Evolutionary conservation across 1,139 yeast species (phyloP).

Genomic region (Scheffersomyces titani): DNA sequence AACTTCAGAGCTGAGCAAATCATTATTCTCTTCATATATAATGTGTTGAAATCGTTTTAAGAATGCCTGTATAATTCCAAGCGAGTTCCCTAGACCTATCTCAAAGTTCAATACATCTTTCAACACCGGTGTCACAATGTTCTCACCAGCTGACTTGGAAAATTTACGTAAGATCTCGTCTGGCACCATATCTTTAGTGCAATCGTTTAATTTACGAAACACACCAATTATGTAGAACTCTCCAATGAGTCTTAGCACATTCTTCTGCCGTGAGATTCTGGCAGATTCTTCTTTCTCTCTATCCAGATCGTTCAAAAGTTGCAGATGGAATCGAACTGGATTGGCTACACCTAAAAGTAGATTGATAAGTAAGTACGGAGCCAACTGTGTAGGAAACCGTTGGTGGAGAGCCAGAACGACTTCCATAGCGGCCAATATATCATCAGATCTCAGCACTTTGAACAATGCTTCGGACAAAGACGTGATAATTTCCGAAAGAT

Average conservation of each 20-base stretch:
- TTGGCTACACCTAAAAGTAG: slow-evolving; percentile 47
- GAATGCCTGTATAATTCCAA: slow-evolving; percentile 50
- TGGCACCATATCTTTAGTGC: slow-evolving; percentile 26
- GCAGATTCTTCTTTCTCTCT: slow-evolving; percentile 47
- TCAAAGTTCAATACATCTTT: slow-evolving; percentile 57
- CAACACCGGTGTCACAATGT: slow-evolving; percentile 50
- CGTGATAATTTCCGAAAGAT: slow-evolving; percentile 67
- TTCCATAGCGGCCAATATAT: slow-evolving; percentile 64
- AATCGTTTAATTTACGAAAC: slow-evolving; percentile 43
- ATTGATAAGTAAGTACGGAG: slow-evolving; percentile 51
- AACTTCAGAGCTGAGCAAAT: slow-evolving; percentile 11
- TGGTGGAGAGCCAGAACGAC: slow-evolving; percentile 77
- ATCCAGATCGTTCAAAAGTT: slow-evolving; percentile 13
- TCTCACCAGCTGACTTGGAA: slow-evolving; percentile 24
- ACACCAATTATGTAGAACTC: slow-evolving; percentile 70
- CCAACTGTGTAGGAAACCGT: slow-evolving; percentile 58
- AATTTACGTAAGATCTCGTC: slow-evolving; percentile 19
- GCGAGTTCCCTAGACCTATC: slow-evolving; percentile 46
- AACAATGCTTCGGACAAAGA: slow-evolving; percentile 66
- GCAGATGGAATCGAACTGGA: slow-evolving; percentile 23
- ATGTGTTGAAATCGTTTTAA: slow-evolving; percentile 48
- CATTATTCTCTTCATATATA: slow-evolving; percentile 13
- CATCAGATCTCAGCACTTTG: slow-evolving; percentile 57
- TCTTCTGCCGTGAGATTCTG: slow-evolving; percentile 47
- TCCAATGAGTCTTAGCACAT: slow-evolving; percentile 53